Evolutionary conservation across 2,329 filamentous ascomycete genomes (phyloP).

Genomic region (Beauveria bassiana): DNA sequence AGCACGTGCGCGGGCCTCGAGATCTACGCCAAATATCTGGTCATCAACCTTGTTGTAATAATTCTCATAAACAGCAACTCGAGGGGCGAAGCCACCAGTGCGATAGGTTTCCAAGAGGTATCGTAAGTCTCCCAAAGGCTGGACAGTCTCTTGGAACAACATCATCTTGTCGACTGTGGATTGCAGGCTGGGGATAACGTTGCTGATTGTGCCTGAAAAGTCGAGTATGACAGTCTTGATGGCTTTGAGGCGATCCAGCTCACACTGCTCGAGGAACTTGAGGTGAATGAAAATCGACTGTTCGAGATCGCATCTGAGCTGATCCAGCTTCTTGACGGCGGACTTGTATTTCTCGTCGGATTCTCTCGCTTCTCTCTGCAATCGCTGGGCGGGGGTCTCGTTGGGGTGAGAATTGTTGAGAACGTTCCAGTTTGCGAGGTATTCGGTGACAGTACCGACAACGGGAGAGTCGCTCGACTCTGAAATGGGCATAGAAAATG

Average conservation of each 20-base stretch:
- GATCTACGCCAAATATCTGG: slow-evolving; percentile 94
- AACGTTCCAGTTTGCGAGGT: slow-evolving; percentile 86
- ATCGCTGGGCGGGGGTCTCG: slow-evolving; percentile 78
- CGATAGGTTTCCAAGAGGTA: slow-evolving; percentile 96
- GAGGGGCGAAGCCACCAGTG: slow-evolving; percentile 86
- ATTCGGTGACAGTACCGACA: slow-evolving; percentile 78
- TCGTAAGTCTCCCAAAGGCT: slow-evolving; percentile 79
- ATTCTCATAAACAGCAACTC: slow-evolving; percentile 91
- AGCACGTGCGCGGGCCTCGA: slow-evolving; percentile 87
- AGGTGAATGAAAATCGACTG: slow-evolving; percentile 89
- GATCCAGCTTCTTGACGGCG: slow-evolving; percentile 77
- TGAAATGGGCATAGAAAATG: slow-evolving; percentile 61
- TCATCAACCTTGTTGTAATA: slow-evolving; percentile 98
- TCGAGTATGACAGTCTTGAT: slow-evolving; percentile 98
- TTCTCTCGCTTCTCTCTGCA: slow-evolving; percentile 83
- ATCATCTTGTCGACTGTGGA: slow-evolving; percentile 98
- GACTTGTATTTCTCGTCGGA: slow-evolving; percentile 91
- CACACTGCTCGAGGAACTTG: slow-evolving; percentile 93
- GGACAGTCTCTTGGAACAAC: slow-evolving; percentile 98
- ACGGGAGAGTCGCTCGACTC: slow-evolving; percentile 63
- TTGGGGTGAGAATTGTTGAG: slow-evolving; percentile 79
- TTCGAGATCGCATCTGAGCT: slow-evolving; percentile 88
- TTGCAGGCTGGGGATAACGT: slow-evolving; percentile 93
- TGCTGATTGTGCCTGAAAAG: slow-evolving; percentile 94
- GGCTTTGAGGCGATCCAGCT: slow-evolving; percentile 90